Evolutionary conservation across 2,329 filamentous ascomycete genomes (phyloP).

Genomic region (Alternaria burnsii): DNA sequence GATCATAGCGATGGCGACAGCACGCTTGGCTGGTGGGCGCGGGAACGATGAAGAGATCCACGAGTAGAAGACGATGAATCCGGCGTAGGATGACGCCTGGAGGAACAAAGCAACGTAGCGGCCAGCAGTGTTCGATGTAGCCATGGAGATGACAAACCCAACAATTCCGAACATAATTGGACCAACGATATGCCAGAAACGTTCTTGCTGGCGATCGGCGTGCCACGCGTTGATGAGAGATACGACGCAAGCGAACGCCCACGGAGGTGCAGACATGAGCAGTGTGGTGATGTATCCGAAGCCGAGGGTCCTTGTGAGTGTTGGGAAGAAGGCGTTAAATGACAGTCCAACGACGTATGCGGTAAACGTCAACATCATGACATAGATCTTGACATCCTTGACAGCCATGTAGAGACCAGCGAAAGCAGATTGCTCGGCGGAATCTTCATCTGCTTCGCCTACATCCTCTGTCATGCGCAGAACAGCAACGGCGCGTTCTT

Average conservation of each 20-base stretch:
- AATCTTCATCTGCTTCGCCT: slow-evolving; percentile 55
- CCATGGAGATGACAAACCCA: slow-evolving; percentile 55
- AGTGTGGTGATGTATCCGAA: slow-evolving; percentile 51
- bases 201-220: slow-evolving; percentile 60
- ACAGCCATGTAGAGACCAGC: slow-evolving; percentile 66
- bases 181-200: slow-evolving; percentile 62
- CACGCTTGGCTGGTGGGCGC: slow-evolving; percentile 67
- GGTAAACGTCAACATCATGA: slow-evolving; percentile 70
- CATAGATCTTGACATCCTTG: slow-evolving; percentile 69
- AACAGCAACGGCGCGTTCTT: slow-evolving; percentile 56
- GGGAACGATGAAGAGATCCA: slow-evolving; percentile 54
- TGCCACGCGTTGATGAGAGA: slow-evolving; percentile 61
- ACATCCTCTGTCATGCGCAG: slow-evolving; percentile 59
- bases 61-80: slow-evolving; percentile 51
- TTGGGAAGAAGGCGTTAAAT: slow-evolving; percentile 50
- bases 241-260: slow-evolving; percentile 56
- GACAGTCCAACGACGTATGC: slow-evolving; percentile 65
- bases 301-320: slow-evolving; percentile 51
- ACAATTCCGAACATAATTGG: slow-evolving; percentile 54
- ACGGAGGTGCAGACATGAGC: slow-evolving; percentile 59
- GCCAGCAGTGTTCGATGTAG: slow-evolving; percentile 39
- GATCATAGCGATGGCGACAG: slow-evolving; percentile 68
- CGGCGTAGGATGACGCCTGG: slow-evolving; percentile 52
- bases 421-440: slow-evolving; percentile 59
- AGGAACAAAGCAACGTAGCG: slow-evolving; percentile 48